Base-by-base conservation (phyloP, 768 basidiomycete species). In the Boletellus ananas region DNA sequence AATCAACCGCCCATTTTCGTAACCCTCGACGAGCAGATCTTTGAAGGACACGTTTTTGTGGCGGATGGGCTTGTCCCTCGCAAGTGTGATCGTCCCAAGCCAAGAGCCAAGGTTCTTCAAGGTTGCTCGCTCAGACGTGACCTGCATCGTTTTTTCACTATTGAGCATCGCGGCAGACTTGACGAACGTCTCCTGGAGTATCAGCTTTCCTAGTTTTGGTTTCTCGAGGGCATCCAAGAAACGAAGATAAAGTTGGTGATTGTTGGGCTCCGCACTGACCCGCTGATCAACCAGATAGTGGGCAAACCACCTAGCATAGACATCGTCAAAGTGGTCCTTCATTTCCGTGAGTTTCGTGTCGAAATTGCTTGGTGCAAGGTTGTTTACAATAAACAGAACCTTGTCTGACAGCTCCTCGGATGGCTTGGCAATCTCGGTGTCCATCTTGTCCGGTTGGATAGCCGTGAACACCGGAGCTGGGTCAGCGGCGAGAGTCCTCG, bases 301-400 rank as follows among this genome's bases (percentile, higher is more conserved):
- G 39, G 96, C 95, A 61, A 99, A 96, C 96, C 96, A 99, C 40
- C 88, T 79, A 8, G 91, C 83, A 64, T 93, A 84, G 35, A 80
- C 75, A 58, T 94, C 87, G 40, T 87, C 79, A 69, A 95, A 95
- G 49, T 89, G 76, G 29, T 82, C 83, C 48, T 76, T 78, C 86
- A 99, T 93, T 60, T 98, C 96, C 29, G 72, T 67, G 33, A 94
- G 72, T 69, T 99, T 99, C 21, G 77, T 59, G 34, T 93, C 93
- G 53, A 96, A 94, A 65, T 98, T 99, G 67, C 76, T 89, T 10
- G 92, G 90, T 0, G 95, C 94, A 50, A 99, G 79, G 58, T 99
- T 98, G 74, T 99, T 99, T 70, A 99, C 84, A 60, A 97, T 95
- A 76, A 99, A 99, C 41, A 98, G 75, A 56, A 99, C 93, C 53